Evolutionary conservation across 441 rosid genomes (phyloP).

Genomic region (Gossypium davidsonii): DNA sequence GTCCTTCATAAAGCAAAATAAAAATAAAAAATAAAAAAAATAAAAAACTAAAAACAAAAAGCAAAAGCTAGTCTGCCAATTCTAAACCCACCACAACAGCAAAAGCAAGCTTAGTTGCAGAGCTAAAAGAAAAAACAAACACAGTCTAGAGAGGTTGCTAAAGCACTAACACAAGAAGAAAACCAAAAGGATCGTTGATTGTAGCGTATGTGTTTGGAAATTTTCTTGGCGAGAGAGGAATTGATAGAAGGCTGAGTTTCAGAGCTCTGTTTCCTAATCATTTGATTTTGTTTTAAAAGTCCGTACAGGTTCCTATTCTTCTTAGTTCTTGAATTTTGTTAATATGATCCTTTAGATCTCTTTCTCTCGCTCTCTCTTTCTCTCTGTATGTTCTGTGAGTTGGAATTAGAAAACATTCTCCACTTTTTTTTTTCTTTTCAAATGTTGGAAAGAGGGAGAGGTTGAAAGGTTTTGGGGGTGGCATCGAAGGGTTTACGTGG

Average conservation of each 20-base stretch:
- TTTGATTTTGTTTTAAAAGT: constrained; percentile 10
- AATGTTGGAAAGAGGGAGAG: neutral
- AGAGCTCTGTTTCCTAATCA: constrained; percentile 15
- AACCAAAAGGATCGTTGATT: no score
- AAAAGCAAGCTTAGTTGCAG: constrained; percentile 4
- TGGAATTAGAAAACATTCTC: constrained; percentile 3
- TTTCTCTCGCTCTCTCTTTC: neutral
- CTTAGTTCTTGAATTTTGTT: constrained; percentile 10
- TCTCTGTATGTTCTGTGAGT: neutral
- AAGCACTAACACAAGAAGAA: no score
- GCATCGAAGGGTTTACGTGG: constrained; percentile 17
- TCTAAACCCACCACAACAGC: constrained; percentile 12
- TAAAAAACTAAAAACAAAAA: constrained; percentile 14
- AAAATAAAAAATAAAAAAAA: no score
- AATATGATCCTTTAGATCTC: neutral
- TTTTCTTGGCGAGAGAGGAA: constrained; percentile 11
- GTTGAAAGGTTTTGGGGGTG: constrained; percentile 17
- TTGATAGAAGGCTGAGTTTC: neutral
- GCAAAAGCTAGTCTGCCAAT: constrained; percentile 28
- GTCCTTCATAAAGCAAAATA: no score
- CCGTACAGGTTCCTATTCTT: constrained; percentile 19
- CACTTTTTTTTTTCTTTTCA: neutral
- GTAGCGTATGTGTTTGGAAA: neutral
- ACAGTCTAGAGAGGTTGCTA: neutral
- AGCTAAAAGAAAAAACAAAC: no score